These are phyloP conservation scores for Citrus hindsii DNA, from an alignment of 345 rosid species.

Conservation along the genomic window DNA sequence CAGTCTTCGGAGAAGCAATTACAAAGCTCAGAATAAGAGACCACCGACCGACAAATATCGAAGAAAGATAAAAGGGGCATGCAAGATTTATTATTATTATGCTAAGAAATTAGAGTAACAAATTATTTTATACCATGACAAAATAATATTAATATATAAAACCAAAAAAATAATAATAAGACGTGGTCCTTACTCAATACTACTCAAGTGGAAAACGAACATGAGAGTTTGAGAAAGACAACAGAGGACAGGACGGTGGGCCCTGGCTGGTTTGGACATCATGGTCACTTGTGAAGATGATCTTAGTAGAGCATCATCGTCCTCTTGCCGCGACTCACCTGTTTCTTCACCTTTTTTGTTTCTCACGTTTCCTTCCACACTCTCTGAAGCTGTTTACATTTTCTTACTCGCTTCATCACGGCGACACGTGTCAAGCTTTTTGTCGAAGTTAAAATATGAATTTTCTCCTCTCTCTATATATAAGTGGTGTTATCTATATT, in stretches of 20 bases:
- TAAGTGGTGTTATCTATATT: no score
- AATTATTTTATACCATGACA: neutral
- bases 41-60: neutral
- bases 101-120: neutral
- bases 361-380: neutral
- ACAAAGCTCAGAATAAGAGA: neutral
- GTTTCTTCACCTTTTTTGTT: neutral
- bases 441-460: neutral
- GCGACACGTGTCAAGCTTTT: neutral
- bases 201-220: neutral
- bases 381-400: neutral
- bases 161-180: neutral
- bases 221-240: neutral
- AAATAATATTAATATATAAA: no score
- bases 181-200: neutral
- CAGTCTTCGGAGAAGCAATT: constrained; percentile 1
- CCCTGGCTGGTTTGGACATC: neutral
- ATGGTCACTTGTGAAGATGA: neutral
- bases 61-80: neutral
- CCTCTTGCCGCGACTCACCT: neutral
- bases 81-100: neutral
- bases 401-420: neutral
- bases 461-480: no score
- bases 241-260: neutral
- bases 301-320: neutral